Conservation (phyloP, 2,329 filamentous ascomycete species). For the Ophiostoma sp. region DNA sequence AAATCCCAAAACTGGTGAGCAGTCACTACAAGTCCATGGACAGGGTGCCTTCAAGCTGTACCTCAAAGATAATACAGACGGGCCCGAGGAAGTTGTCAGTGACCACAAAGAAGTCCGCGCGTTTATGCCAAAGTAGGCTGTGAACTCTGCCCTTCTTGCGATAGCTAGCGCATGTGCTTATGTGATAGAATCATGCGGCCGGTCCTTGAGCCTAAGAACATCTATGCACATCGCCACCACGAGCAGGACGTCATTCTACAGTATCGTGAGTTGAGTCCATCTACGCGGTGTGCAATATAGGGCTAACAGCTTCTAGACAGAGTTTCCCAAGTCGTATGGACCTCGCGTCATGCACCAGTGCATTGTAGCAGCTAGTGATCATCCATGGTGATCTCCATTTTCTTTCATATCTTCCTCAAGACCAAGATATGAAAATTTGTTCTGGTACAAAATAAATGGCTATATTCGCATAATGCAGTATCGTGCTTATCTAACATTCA, state of each 20-base stretch:
- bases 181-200: conserved; percentile 34
- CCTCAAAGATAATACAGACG: conserved; percentile 32
- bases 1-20: conserved; percentile 33
- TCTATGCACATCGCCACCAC: conserved; percentile 35
- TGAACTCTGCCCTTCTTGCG: not conserved
- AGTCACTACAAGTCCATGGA: conserved; percentile 34
- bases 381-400: conserved; percentile 19
- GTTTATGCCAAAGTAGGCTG: conserved; percentile 32
- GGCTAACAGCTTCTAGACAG: conserved; percentile 24
- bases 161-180: not conserved
- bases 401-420: no score
- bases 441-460: no score
- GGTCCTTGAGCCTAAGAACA: conserved; percentile 32
- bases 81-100: conserved; percentile 27
- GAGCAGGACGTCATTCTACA: conserved; percentile 38
- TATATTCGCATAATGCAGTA: no score
- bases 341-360: conserved; percentile 39
- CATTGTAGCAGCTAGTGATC: conserved; percentile 31
- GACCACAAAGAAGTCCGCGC: conserved; percentile 32
- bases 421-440: no score
- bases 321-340: conserved; percentile 37
- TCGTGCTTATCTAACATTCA: no score
- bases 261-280: conserved; percentile 31
- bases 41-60: conserved; percentile 35
- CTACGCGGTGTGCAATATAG: not conserved